Evolutionary conservation across 129 eudicot species (phyloP).

Genomic region (Artemisia tridentata): DNA sequence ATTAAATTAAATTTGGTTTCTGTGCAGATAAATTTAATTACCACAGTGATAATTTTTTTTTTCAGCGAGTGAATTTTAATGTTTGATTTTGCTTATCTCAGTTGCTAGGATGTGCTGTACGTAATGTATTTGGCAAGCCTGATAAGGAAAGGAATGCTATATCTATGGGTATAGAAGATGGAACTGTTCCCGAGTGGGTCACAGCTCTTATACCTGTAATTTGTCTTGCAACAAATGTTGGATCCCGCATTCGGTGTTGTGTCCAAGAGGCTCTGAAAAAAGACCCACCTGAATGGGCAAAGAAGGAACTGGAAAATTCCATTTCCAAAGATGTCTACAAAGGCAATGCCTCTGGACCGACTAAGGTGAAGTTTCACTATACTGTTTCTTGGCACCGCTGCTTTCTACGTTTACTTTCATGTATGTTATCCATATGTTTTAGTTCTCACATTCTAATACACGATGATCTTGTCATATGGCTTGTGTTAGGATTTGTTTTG

Average conservation of each 20-base stretch:
- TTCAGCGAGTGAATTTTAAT: background rate
- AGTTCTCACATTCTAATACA: too few relatives aligned
- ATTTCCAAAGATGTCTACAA: constrained; percentile 61
- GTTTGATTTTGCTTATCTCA: constrained; percentile 24
- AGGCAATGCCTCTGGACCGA: constrained; percentile 73
- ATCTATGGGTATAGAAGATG: constrained; percentile 18
- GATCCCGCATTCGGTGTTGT: constrained; percentile 44
- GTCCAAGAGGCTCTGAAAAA: constrained; percentile 43
- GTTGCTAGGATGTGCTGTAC: constrained; percentile 52
- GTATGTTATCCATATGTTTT: too few relatives aligned
- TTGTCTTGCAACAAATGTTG: constrained; percentile 57
- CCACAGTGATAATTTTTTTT: too few relatives aligned
- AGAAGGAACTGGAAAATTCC: constrained; percentile 39
- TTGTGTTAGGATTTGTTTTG: background rate
- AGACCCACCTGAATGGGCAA: constrained; percentile 76
- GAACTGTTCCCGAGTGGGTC: constrained; percentile 50
- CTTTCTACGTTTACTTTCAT: too few relatives aligned
- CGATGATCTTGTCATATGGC: too few relatives aligned
- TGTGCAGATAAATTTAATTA: too few relatives aligned
- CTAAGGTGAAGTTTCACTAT: constrained; percentile 24
- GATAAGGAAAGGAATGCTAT: constrained; percentile 19
- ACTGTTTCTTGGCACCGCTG: too few relatives aligned
- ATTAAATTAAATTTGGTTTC: constrained; percentile 1
- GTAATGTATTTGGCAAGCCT: constrained; percentile 31
- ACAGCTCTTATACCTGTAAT: constrained; percentile 53